phyloP scores from a whole-genome alignment of 1,284 basidiomycete species.

The Apiotrichum gracile region DNA sequence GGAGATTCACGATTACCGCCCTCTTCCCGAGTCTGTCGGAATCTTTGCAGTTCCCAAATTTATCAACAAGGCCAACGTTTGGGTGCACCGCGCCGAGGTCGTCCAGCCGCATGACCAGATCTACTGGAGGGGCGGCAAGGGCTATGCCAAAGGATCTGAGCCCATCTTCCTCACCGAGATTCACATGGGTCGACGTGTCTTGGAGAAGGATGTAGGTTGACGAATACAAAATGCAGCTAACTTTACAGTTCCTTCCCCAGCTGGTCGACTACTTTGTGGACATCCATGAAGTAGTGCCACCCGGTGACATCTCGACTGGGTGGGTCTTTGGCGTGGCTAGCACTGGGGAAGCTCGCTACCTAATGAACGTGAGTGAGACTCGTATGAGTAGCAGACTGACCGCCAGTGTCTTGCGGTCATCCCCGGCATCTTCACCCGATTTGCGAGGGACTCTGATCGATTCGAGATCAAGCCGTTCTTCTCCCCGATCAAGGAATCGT shows the following conservation, averaged over 20 bases:
- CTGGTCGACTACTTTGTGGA: constrained; percentile 30
- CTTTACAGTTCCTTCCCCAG: constrained; percentile 22
- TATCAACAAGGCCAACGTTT: not conserved
- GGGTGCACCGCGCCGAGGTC: not conserved
- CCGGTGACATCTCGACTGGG: constrained; percentile 10
- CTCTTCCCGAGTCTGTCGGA: not conserved
- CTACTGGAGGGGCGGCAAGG: too few species aligned
- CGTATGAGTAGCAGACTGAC: not conserved
- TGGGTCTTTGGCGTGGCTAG: constrained; percentile 16
- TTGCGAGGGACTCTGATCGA: not conserved
- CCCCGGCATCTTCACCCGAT: not conserved
- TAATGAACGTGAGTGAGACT: constrained; percentile 2
- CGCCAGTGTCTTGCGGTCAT: not conserved
- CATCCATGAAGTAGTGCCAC: constrained; percentile 18
- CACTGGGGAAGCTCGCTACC: constrained; percentile 11
- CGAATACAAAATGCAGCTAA: constrained; percentile 7
- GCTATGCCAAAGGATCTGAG: too few species aligned
- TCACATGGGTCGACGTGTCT: constrained; percentile 16
- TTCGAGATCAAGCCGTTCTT: not conserved
- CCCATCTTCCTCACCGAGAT: not conserved
- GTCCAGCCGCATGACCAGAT: not conserved
- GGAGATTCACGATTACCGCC: not conserved
- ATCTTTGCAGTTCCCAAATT: not conserved
- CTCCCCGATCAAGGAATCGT: not conserved
- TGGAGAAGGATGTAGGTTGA: constrained; percentile 24